Percentiles rank a stretch among this genome's conserved stretches.
phyloP scores from a whole-genome alignment of 108 stramenopile genomes.

The Tribonema minus region DNA sequence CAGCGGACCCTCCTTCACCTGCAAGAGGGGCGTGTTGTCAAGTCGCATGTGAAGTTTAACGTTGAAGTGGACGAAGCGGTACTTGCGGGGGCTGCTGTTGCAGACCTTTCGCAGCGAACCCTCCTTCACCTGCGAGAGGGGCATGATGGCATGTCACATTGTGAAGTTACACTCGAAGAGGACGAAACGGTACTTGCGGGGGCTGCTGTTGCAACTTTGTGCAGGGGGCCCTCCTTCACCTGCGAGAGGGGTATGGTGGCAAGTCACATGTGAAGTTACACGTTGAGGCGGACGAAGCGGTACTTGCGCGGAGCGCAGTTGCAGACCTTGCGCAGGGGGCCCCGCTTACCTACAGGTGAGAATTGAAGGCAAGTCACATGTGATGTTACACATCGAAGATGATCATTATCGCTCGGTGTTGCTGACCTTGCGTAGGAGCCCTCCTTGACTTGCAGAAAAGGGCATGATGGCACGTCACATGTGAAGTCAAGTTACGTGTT shows the following conservation, averaged over 20 bases:
- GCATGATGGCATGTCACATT: no score
- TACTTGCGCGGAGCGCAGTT: conserved; percentile 19
- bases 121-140: no score
- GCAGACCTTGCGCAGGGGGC: conserved; percentile 36
- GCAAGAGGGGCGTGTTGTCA: no score
- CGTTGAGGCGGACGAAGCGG: conserved; percentile 47
- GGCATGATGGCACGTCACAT: no score
- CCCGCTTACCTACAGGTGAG: no score
- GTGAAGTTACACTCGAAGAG: conserved; percentile 51
- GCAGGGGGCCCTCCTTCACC: conserved; percentile 30
- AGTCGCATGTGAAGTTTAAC: no score
- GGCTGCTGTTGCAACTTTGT: conserved; percentile 41
- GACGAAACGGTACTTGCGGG: conserved; percentile 29
- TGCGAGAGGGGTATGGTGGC: no score
- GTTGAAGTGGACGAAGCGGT: conserved; percentile 47
- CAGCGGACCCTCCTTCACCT: conserved; percentile 31
- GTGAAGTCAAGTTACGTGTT: no score
- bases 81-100: conserved; percentile 21
- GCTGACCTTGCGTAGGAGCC: conserved; percentile 35
- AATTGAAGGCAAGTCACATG: no score
- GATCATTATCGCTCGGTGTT: conserved; percentile 33
- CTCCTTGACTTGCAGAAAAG: no score
- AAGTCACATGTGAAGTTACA: no score
- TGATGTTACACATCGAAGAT: conserved; percentile 51
- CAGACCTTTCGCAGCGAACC: conserved; percentile 38